Evolutionary conservation across 345 rosid genomes (phyloP), one percentile per base, ranked within the genome.

Genomic region (Orychophragmus violaceus): DNA sequence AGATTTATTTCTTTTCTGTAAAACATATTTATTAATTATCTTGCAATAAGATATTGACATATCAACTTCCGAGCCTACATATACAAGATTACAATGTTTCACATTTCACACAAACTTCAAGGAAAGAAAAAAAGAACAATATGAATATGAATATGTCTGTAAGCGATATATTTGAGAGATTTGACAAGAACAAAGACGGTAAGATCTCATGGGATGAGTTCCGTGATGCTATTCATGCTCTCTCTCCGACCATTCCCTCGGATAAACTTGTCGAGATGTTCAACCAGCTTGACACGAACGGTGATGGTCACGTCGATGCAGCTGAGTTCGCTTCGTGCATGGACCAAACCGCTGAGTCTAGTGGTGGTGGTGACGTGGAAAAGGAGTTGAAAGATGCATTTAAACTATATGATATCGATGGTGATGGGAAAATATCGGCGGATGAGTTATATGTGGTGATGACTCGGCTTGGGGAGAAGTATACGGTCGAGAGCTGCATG

Each of bases 181-280:
- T 84, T 75, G 97, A 88, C 84, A 83, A 79, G 63, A 91, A 86
- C 80, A 85, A 90, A 49, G 96, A 91, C 70, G 96, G 97, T 0
- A 83, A 74, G 83, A 86, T 91, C 84, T 86, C 88, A 3, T 57
- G 69, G 62, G 71, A 75, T 6, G 97, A 91, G 75, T 82, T 91
- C 4, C 63, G 62, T 18, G 84, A 84, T 4, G 79, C 76, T 33
- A 76, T 88, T 33, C 45, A 32, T 10, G 83, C 87, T 6, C 81
- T 86, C 18, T 69, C 50, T 24, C 63, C 63, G 36, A 17, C 54
- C 25, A 59, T 85, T 0, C 66, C 84, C 14, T n/a, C 69, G 4
- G 83, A 79, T 3, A 91, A 91, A 73, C 82, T 86, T 0, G 59
- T 41, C 7, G 80, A 77, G 14, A 79, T 86, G 59, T 85, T 91